Base-by-base conservation (phyloP, 257 asterid genomes). In the Ophiorrhiza pumila region DNA sequence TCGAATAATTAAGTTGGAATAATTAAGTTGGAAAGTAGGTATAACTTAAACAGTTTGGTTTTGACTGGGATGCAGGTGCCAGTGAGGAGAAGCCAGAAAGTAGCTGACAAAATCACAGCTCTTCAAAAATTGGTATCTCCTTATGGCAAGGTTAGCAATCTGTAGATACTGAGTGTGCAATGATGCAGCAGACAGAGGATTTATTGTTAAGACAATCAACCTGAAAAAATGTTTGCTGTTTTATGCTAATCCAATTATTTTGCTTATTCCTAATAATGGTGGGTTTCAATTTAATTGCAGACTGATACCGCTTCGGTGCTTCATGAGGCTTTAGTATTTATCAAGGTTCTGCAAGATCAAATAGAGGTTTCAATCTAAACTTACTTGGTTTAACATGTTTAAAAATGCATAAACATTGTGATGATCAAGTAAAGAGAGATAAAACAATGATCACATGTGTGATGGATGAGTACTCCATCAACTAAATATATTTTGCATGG, bases 51-150 rank as follows among this genome's bases (percentile, higher is more conserved):
- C 23, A 0, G 0, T 37, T 20, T 27, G 13, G 4, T 34, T 45
- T 70, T 32, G 15, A 59, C 12, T 58, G 27, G 32, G 71, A 29
- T 25, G 57, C 65, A 80, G 79, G 77, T 39, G 42, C 76, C 78
- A 22, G 68, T 56, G 6, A 80, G 77, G 67, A 88, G 84, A 69
- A 86, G 88, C 76, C 91, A 86, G 58, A 84, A 86, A 77, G 75
- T 88, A 66, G 85, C 85, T 0, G 85, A 88, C 79, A 86, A 76
- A 75, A 81, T 88, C 77, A 88, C 94, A 43, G 81, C 86, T 47
- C 91, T 88, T 42, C 91, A 88, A 50, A 88, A 88, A 73, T 75
- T 88, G 49, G 94, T 88, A 62, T 88, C 94, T 57, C 94, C 94
- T 49, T 86, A 86, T 78, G 94, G 94, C 71, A 88, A 88, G 89